phyloP scores from a whole-genome alignment of 2,329 filamentous ascomycete species.

The Sporothrix brunneoviolacea region DNA sequence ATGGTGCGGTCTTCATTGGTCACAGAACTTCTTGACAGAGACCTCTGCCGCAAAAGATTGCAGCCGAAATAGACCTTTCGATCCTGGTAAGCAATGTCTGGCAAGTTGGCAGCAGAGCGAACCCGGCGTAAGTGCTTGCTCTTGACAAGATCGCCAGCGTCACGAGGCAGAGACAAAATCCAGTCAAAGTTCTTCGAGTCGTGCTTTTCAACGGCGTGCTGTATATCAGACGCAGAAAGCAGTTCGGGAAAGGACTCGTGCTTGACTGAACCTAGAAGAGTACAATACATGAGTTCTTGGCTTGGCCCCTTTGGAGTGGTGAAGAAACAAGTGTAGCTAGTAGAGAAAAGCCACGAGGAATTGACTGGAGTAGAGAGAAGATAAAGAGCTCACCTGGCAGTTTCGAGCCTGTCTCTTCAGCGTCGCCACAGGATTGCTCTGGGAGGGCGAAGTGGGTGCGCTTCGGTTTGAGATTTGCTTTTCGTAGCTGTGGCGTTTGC shows the following conservation, averaged over 20 bases:
- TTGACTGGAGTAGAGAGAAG: background rate
- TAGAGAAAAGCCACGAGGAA: too few relatives aligned
- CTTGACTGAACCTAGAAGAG: background rate
- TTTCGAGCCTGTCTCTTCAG: background rate
- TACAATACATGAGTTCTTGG: background rate
- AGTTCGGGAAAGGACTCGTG: constrained; percentile 8
- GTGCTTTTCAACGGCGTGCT: constrained; percentile 27
- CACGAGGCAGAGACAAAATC: constrained; percentile 35
- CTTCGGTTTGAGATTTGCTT: background rate
- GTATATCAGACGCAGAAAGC: constrained; percentile 1
- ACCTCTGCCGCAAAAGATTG: constrained; percentile 40
- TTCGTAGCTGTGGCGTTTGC: background rate
- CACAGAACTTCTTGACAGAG: constrained; percentile 21
- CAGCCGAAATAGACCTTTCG: constrained; percentile 42
- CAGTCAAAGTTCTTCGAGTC: constrained; percentile 45
- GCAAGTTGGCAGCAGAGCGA: constrained; percentile 7
- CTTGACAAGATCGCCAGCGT: background rate
- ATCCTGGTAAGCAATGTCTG: constrained; percentile 10
- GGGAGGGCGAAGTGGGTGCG: constrained; percentile 11
- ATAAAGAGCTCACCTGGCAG: constrained; percentile 1
- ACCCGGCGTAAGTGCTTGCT: constrained; percentile 11
- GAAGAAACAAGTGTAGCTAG: too few relatives aligned
- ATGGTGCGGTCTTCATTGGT: constrained; percentile 22
- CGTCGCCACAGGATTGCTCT: background rate
- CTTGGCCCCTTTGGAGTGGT: too few relatives aligned